Base-by-base conservation (phyloP, 257 asterid species). In the Solanum rostratum region DNA sequence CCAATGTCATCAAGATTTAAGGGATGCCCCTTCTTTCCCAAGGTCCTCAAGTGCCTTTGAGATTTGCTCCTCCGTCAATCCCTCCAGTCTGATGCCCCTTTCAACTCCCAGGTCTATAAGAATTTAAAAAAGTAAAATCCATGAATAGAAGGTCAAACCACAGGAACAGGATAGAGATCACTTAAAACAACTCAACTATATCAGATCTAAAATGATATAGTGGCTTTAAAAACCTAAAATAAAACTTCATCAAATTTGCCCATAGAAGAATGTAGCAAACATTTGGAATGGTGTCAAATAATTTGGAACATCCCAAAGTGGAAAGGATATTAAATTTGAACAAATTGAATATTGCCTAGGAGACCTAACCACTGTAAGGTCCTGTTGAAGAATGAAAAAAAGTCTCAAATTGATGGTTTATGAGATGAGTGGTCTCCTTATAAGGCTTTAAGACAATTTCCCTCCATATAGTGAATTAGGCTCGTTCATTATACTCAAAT, bases 41-140 rank as follows among this genome's bases (percentile, higher is more conserved):
- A 95, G 94, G 87, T 92, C 95, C 90, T 94, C 94, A 37, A 95
- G 94, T 69, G 95, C 98, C 90, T 91, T 92, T 27, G 95, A 85
- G 68, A 95, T 94, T 85, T 95, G 96, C 74, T 90, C 91, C 90
- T 94, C 98, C 4, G 78, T 91, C 88, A 92, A 88, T 85, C 97
- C 98, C 79, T 94, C 93, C 86, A 95, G 86, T n/a, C 84, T 92
- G 79, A 95, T 85, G 69, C 97, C 98, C 86, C 92, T 92, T 89
- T 94, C 99, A 52, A 94, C 90, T 84, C 98, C 99, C 89, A 91
- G 76, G 70, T 90, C 99, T 95, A 84, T 57, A 27, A 53, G 79
- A 5, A 68, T 39, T 59, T n/a, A 19, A 85, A 54, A 87, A 11
- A 22, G 68, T 46, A 69, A 57, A 54, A 20, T 71, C 22, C 22